Conservation (phyloP, 2,329 filamentous ascomycete species). For the Trichophyton verrucosum region DNA sequence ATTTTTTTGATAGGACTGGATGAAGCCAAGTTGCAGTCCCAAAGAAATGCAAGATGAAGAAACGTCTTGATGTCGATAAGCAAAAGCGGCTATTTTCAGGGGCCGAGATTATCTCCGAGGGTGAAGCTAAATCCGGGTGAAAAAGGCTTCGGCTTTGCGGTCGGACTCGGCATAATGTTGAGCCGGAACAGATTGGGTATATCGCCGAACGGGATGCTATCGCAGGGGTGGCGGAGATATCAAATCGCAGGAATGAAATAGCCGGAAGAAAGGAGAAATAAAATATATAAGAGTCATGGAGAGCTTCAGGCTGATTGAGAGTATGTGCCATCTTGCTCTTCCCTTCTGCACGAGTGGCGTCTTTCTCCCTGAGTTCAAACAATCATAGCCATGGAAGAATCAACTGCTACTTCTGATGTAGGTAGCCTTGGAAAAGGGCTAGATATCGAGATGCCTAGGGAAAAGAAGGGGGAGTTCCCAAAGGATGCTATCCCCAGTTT, state of each 20-base stretch:
- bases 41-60: too few species aligned
- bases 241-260: background rate
- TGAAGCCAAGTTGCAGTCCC: too few species aligned
- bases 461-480: background rate
- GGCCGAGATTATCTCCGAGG: too few species aligned
- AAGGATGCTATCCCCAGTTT: background rate
- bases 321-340: background rate
- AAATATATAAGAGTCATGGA: background rate
- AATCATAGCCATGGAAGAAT: background rate
- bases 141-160: background rate
- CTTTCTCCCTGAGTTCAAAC: background rate
- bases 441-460: background rate
- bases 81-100: background rate
- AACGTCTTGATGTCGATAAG: background rate
- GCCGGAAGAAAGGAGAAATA: background rate
- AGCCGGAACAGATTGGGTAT: background rate
- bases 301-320: background rate
- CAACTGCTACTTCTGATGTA: background rate
- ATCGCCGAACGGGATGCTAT: background rate
- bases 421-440: background rate
- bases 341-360: background rate
- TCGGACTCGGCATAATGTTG: background rate
- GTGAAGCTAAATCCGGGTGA: background rate
- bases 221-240: background rate
- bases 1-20: too few species aligned